Base-by-base conservation (phyloP, 2,329 filamentous ascomycete species). In the Leptographium galeiforme region DNA sequence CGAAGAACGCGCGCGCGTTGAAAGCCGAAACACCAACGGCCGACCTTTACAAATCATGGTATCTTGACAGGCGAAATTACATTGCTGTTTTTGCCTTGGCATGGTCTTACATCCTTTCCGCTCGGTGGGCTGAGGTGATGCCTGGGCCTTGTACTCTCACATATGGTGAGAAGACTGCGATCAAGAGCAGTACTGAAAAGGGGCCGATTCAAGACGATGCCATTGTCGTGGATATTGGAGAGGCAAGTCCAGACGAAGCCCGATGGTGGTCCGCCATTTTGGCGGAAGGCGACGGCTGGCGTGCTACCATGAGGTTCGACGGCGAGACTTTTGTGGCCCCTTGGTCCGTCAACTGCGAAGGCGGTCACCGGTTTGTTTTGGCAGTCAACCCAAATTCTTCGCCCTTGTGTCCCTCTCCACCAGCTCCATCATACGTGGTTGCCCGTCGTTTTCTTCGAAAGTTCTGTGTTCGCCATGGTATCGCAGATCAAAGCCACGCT, bases 401-500 rank as follows among this genome's bases (percentile, higher is more conserved):
- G n/a, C 38, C 10, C 41, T 39, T 18, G 19, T 8, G 7, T 13
- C 34, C n/a, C 18, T 48, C 41, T 36, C 16, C 33, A 32, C 40
- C 41, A 8, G 43, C 56, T 14, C 55, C 56, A 18, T 60, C 58
- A 10, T 61, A 40, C 39, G 43, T 43, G 7, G 55, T 58, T 49
- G 59, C 62, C 30, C 25, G 55, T 46, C 52, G 52, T 49, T 62
- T 57, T 55, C 58, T 64, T 30, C 46, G 50, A 14, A 55, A 47
- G 3, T 63, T 62, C 52, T 63, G 59, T 39, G 25, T 46, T 40
- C 55, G 51, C 48, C 57, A 60, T 38, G 53, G 54, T 43, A 47
- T 61, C 55, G 52, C 53, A 32, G 59, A 59, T 44, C 60, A 63
- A 45, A 58, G 57, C 41, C 49, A 59, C 32, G 60, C 60, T 30